phyloP scores from a whole-genome alignment of 306 rosid genomes.

The Prunus dulcis region DNA sequence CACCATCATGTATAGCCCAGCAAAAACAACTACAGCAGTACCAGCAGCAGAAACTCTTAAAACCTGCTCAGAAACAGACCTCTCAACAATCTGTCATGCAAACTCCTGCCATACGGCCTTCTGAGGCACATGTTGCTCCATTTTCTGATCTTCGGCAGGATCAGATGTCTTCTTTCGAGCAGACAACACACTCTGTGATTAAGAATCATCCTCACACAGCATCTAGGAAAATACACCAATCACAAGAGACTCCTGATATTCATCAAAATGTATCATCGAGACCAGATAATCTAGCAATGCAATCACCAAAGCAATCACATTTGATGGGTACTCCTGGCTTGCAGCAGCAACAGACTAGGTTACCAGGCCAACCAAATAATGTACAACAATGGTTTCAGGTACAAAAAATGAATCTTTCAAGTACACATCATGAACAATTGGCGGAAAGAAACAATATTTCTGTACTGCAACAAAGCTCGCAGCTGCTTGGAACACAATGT shows the following conservation, averaged over 20 bases:
- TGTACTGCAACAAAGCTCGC: conserved; percentile 4
- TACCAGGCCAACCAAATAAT: not conserved
- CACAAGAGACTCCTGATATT: conserved; percentile 2
- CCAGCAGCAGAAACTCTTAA: not conserved
- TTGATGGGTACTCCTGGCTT: not conserved
- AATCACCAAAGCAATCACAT: conserved; percentile 1
- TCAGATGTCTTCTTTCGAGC: not conserved
- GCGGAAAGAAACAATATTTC: not conserved
- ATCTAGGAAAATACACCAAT: not conserved
- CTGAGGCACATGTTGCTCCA: not conserved
- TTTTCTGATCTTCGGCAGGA: not conserved
- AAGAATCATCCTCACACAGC: not conserved
- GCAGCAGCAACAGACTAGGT: conserved; percentile 4
- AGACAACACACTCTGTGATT: not conserved
- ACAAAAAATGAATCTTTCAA: not conserved
- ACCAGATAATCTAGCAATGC: not conserved
- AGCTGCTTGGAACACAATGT: conserved; percentile 55
- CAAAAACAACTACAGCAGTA: not conserved
- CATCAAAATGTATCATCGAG: conserved; percentile 5
- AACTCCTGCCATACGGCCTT: not conserved
- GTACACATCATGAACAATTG: not conserved
- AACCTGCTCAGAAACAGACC: not conserved
- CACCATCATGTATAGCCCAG: not conserved
- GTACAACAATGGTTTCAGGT: not conserved
- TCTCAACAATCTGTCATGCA: conserved; percentile 3